Base-by-base conservation (phyloP, 495 filamentous ascomycete genomes). In the Annulohypoxylon maeteangense region DNA sequence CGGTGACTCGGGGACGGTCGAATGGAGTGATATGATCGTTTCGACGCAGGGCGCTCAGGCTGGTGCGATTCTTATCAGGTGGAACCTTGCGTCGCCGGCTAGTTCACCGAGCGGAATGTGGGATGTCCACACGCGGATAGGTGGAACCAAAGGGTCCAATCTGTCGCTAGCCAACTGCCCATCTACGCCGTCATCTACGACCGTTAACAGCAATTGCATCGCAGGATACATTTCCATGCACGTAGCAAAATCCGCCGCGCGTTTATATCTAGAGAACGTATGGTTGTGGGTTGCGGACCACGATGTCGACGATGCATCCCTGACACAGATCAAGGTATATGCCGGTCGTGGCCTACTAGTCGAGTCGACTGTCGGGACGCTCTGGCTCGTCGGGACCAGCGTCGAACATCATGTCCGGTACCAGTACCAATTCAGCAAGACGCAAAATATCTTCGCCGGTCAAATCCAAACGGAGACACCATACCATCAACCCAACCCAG, bases 111-210 rank as follows among this genome's bases (percentile, higher is more conserved):
- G 84, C 6, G 94, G 89, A 18, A 89, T 97, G 84, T 98, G 93
- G 93, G 94, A 97, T 78, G 90, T 93, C 3, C 94, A 97, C 78
- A 88, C 91, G 70, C 90, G 94, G 48, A 86, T 92, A 57, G 90
- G 93, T 54, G 94, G 94, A 8, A 88, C 90, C 14, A 88, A 89
- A 2, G 93, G 94, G 22, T 95, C 93, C 2, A 79, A 88, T 22
- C 83, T 97, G 14, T 92, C 95, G 77, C 86, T 89, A 11, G 81
- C 90, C 59, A 87, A 83, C 14, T 97, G 93, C 77, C 70, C 85
- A 8, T 91, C 91, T 75, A 88, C 85, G 2, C 90, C 92, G 1
- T 76, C 78, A 60, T 82, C 75, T 4, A 70, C 65, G 31, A 77
- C 76, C 51, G 60, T 86, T 31, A 84, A 88, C 63, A 25, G 76